Evolutionary conservation across 1,139 yeast genomes (phyloP).

Genomic region (Meyerozyma elateridarum): DNA sequence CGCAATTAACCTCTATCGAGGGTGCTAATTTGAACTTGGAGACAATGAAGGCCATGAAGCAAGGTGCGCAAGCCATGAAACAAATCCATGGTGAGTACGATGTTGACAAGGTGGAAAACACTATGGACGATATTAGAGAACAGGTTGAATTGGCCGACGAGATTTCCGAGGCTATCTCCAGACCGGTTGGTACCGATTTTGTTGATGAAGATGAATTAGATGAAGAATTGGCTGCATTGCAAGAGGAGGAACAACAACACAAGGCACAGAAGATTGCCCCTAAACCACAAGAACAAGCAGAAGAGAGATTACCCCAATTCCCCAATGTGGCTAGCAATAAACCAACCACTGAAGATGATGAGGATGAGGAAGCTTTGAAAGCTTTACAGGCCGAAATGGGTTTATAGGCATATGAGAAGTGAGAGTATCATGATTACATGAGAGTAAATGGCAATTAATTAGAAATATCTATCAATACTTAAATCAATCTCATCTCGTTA

Average conservation of each 20-base stretch:
- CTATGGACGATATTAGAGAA: slow-evolving; percentile 98
- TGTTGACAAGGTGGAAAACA: slow-evolving; percentile 93
- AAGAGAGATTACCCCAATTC: slow-evolving; percentile 42
- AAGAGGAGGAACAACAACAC: slow-evolving; percentile 69
- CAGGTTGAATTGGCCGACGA: slow-evolving; percentile 95
- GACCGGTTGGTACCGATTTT: slow-evolving; percentile 79
- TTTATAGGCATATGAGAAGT: no score
- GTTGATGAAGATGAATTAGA: slow-evolving; percentile 76
- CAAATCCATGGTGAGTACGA: slow-evolving; percentile 92
- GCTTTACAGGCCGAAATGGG: slow-evolving; percentile 97
- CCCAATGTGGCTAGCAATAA: slow-evolving; percentile 38
- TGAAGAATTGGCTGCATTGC: slow-evolving; percentile 85
- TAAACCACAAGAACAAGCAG: slow-evolving; percentile 15
- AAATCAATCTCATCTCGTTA: no score
- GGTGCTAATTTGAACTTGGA: slow-evolving; percentile 93
- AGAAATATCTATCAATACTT: no score
- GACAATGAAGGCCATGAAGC: slow-evolving; percentile 98
- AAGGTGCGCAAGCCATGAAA: slow-evolving; percentile 95
- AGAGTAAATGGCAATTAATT: no score
- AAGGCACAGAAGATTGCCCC: slow-evolving; percentile 16
- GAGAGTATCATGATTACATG: no score
- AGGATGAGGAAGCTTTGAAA: slow-evolving; percentile 86
- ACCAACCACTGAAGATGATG: slow-evolving; percentile 57
- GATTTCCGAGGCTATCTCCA: slow-evolving; percentile 90
- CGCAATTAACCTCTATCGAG: slow-evolving; percentile 86